Percentiles rank a stretch among this genome's conserved stretches.
These are phyloP conservation scores for Saccharomycopsis schoenii DNA, from an alignment of 805 yeast genomes.

Conservation along the genomic window DNA sequence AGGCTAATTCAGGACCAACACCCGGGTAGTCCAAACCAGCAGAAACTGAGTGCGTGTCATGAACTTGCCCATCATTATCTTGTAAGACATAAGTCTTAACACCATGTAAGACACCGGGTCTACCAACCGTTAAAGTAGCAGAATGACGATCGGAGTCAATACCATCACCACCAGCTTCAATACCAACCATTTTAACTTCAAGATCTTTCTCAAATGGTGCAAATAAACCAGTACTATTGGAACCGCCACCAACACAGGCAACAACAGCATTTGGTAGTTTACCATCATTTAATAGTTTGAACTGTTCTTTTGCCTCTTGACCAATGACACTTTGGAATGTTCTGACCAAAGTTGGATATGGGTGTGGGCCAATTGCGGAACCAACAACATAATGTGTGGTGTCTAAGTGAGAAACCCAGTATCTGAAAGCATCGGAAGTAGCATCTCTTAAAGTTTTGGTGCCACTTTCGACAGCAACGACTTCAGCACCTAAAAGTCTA, in stretches of 20 bases:
- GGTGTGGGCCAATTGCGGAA: conserved; percentile 98
- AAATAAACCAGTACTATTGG: conserved; percentile 93
- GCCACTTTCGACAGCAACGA: conserved; percentile 88
- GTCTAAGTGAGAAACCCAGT: conserved; percentile 83
- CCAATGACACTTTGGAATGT: conserved; percentile 98
- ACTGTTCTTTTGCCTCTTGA: conserved; percentile 86
- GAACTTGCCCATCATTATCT: conserved; percentile 88
- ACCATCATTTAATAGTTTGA: conserved; percentile 66
- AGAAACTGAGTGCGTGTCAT: conserved; percentile 94
- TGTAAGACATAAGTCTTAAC: conserved; percentile 91
- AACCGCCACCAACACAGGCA: conserved; percentile 99
- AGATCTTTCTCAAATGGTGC: conserved; percentile 82
- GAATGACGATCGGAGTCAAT: conserved; percentile 80
- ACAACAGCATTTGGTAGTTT: conserved; percentile 87
- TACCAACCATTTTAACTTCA: conserved; percentile 76
- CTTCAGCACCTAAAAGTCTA: conserved; percentile 93
- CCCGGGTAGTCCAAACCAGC: conserved; percentile 99
- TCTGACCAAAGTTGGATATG: conserved; percentile 95
- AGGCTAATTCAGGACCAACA: conserved; percentile 96
- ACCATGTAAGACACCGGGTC: conserved; percentile 97
- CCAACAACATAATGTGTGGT: conserved; percentile 94
- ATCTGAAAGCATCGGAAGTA: conserved; percentile 91
- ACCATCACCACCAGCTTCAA: conserved; percentile 99
- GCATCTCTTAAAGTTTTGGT: conserved; percentile 96
- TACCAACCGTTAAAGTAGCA: conserved; percentile 91